phyloP scores from a whole-genome alignment of 1,284 basidiomycete genomes.

The Moniliophthora roreri region DNA sequence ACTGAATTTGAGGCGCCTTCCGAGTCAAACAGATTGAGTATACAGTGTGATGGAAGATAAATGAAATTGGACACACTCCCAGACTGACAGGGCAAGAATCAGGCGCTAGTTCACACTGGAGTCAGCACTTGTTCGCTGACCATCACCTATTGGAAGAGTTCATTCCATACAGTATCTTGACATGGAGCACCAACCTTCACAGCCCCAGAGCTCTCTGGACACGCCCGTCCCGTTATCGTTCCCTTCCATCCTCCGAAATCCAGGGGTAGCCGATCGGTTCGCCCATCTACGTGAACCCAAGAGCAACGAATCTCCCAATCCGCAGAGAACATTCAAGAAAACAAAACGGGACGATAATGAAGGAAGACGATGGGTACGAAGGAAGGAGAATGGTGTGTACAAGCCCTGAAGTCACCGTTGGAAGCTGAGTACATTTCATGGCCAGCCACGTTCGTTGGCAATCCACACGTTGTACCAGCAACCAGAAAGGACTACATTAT shows the following conservation, averaged over 20 bases:
- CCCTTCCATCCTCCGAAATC: constrained; percentile 63
- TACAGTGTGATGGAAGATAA: too few relatives aligned
- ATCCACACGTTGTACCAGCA: constrained; percentile 66
- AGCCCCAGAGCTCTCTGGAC: background rate
- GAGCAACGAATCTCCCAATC: constrained; percentile 15
- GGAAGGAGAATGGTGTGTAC: constrained; percentile 71
- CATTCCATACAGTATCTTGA: too few relatives aligned
- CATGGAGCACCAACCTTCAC: background rate
- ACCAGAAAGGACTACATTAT: constrained; percentile 53
- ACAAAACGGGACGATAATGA: constrained; percentile 56
- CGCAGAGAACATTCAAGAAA: constrained; percentile 32
- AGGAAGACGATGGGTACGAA: constrained; percentile 72
- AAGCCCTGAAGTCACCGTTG: too few relatives aligned
- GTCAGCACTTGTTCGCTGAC: too few relatives aligned
- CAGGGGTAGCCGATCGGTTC: constrained; percentile 49
- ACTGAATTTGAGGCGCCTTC: too few relatives aligned
- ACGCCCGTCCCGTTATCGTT: constrained; percentile 62
- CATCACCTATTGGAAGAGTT: too few relatives aligned
- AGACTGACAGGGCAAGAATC: too few relatives aligned
- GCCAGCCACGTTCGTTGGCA: constrained; percentile 49
- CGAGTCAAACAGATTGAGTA: too few relatives aligned
- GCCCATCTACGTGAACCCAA: constrained; percentile 43
- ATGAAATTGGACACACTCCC: too few relatives aligned
- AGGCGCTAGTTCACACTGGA: too few relatives aligned
- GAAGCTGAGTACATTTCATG: too few relatives aligned